Evolutionary conservation across 805 yeast genomes (phyloP).

Genomic region (Candida morakotiae): DNA sequence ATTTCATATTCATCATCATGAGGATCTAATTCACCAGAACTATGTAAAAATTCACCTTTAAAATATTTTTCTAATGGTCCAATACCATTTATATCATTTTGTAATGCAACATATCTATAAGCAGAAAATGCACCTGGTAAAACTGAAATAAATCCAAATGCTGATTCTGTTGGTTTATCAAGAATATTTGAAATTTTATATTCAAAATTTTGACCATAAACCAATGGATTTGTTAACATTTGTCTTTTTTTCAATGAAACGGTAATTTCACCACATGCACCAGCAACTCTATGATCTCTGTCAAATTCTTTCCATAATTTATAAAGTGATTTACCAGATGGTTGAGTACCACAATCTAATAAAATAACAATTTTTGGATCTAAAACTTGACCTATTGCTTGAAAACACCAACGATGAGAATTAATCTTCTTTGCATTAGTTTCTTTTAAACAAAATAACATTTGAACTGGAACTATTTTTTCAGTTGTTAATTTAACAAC

Average conservation of each 20-base stretch:
- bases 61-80: conserved; percentile 65
- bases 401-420: conserved; percentile 68
- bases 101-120: conserved; percentile 55
- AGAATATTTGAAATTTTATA: conserved; percentile 64
- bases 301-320: conserved; percentile 64
- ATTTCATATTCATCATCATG: conserved; percentile 47
- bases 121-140: conserved; percentile 71
- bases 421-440: conserved; percentile 61
- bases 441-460: conserved; percentile 59
- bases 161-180: conserved; percentile 63
- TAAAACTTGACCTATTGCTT: conserved; percentile 55
- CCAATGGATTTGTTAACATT: conserved; percentile 54
- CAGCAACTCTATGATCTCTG: conserved; percentile 56
- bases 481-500: conserved; percentile 51
- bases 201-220: conserved; percentile 64
- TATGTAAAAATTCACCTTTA: conserved; percentile 59
- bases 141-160: conserved; percentile 61
- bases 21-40: conserved; percentile 56
- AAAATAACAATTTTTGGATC: conserved; percentile 55
- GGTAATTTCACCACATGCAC: conserved; percentile 71
- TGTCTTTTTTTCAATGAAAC: conserved; percentile 48
- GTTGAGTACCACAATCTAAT: conserved; percentile 65
- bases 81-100: conserved; percentile 47
- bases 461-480: conserved; percentile 59
- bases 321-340: conserved; percentile 51